Evolutionary conservation across 176 grass and related monocot species (phyloP).

Genomic region (Zea luxurians): DNA sequence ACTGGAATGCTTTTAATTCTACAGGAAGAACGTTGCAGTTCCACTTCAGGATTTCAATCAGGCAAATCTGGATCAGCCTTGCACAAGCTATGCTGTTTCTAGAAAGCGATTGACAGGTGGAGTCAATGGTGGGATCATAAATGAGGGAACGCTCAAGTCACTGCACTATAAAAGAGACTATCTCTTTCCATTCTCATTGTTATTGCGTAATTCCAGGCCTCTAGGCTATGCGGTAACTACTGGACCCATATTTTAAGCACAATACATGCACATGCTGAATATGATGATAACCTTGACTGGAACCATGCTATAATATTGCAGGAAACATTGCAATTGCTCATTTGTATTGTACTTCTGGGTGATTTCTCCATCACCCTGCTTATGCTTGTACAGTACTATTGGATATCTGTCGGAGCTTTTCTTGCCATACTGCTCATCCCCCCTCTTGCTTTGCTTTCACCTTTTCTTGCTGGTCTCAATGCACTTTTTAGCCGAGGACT

Average conservation of each 20-base stretch:
- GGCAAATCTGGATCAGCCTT: conserved; percentile 53
- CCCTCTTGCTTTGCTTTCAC: conserved; percentile 83
- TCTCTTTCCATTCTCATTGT: conserved; percentile 74
- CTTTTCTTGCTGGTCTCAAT: conserved; percentile 93
- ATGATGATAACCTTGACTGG: not conserved
- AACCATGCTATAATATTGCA: conserved; percentile 62
- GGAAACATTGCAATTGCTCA: conserved; percentile 79
- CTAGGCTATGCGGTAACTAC: conserved; percentile 71
- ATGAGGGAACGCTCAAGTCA: conserved; percentile 71
- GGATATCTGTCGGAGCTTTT: conserved; percentile 92
- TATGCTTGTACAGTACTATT: conserved; percentile 92
- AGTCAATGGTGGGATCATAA: conserved; percentile 92
- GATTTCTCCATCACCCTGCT: conserved; percentile 88
- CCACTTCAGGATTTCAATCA: conserved; percentile 43
- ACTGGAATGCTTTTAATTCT: conserved; percentile 20
- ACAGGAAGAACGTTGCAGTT: conserved; percentile 61
- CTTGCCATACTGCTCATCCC: conserved; percentile 83
- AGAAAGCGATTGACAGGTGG: conserved; percentile 81
- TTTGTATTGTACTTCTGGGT: conserved; percentile 84
- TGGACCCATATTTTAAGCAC: not conserved
- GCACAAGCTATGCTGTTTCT: conserved; percentile 58
- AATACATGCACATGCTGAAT: not conserved
- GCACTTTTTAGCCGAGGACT: conserved; percentile 93
- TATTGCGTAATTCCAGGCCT: conserved; percentile 83
- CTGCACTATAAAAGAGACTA: conserved; percentile 77